Evolutionary conservation across 2,329 filamentous ascomycete species (phyloP).

Genomic region (Fusarium sp.): DNA sequence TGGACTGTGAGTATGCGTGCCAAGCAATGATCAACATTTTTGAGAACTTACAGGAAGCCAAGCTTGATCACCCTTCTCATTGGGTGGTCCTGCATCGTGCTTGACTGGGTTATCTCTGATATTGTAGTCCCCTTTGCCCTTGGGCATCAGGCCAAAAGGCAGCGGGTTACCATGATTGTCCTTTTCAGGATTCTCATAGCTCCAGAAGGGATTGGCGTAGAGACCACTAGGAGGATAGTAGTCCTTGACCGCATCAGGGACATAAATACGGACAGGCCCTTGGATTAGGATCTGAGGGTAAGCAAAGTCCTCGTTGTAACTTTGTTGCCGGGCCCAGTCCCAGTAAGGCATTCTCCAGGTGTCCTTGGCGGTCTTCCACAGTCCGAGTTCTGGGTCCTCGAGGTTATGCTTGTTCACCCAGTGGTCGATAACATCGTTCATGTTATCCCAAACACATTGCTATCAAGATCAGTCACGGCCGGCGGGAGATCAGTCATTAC

Average conservation of each 20-base stretch:
- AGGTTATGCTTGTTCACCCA: background rate
- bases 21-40: too few species aligned
- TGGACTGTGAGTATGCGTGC: too few species aligned
- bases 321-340: conserved; percentile 4
- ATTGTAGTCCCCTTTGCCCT: background rate
- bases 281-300: background rate
- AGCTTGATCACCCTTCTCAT: fast-evolving
- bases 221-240: background rate
- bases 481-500: too few species aligned
- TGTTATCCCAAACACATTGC: conserved; percentile 20
- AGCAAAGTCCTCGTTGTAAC: background rate
- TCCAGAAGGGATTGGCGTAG: background rate
- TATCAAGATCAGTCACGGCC: background rate
- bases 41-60: conserved; percentile 7
- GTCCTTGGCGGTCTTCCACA: background rate
- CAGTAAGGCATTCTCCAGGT: conserved; percentile 12
- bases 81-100: fast-evolving
- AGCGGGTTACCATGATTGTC: background rate
- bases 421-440: background rate
- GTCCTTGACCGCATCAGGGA: background rate
- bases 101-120: background rate
- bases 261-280: background rate
- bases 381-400: fast-evolving
- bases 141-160: background rate
- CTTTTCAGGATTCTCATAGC: conserved; percentile 3